Conservation (phyloP, 1,284 basidiomycete species). For the Neotropicomus parvogracilis region DNA sequence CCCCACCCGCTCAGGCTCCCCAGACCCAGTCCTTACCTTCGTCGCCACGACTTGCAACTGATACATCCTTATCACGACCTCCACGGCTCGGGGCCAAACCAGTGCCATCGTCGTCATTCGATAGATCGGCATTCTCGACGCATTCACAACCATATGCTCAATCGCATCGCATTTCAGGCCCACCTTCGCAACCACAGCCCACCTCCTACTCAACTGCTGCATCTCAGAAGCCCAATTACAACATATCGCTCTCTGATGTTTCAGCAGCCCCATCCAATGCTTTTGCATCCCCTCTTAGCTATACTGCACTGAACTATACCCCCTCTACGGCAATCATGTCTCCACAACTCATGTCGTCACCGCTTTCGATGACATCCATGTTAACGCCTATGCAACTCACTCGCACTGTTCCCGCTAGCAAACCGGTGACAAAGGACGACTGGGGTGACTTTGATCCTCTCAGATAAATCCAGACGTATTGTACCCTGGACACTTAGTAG, state of each 20-base stretch:
- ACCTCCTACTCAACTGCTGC: constrained; percentile 13
- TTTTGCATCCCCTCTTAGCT: constrained; percentile 12
- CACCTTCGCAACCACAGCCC: constrained; percentile 18
- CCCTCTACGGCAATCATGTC: constrained; percentile 21
- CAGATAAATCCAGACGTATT: constrained; percentile 18
- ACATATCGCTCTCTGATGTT: constrained; percentile 39
- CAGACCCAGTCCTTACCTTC: constrained; percentile 41
- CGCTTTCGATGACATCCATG: constrained; percentile 47
- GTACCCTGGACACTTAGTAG: background rate
- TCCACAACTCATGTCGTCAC: constrained; percentile 29
- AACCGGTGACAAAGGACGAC: constrained; percentile 52
- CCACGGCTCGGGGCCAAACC: constrained; percentile 40
- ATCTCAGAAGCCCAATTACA: constrained; percentile 51
- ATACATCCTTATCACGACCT: constrained; percentile 30
- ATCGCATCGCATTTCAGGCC: constrained; percentile 18
- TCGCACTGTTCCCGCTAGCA: constrained; percentile 43
- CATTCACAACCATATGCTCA: constrained; percentile 18
- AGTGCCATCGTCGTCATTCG: constrained; percentile 37
- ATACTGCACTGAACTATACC: constrained; percentile 18
- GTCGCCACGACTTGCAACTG: constrained; percentile 35
- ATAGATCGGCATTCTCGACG: constrained; percentile 31
- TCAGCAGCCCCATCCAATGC: constrained; percentile 16
- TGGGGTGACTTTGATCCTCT: constrained; percentile 80
- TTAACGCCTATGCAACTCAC: constrained; percentile 53
- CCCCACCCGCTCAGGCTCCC: constrained; percentile 23